Percentiles rank a stretch among this genome's conserved stretches.
These are phyloP conservation scores for Cyclostephanos invisitatus DNA, from an alignment of 108 stramenopile genomes.

Conservation along the genomic window DNA sequence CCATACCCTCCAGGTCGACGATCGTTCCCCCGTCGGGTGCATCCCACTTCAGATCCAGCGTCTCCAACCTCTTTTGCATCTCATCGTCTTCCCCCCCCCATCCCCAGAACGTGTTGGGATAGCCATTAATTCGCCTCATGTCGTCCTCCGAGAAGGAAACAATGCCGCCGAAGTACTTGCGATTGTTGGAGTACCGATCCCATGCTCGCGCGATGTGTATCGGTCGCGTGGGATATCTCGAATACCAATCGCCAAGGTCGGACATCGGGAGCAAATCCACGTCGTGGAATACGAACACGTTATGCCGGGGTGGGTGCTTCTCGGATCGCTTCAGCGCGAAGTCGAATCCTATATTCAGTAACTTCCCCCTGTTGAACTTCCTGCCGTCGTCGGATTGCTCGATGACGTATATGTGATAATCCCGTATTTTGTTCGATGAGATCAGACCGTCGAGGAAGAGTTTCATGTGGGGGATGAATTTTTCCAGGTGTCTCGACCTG, in stretches of 20 bases:
- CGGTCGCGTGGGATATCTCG: conserved; percentile 78
- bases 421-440: conserved; percentile 43
- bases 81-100: conserved; percentile 99
- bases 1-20: conserved; percentile 82
- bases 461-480: conserved; percentile 94
- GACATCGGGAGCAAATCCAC: conserved; percentile 94
- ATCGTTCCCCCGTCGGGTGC: conserved; percentile 57
- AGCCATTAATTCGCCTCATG: conserved; percentile 95
- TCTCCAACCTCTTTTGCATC: conserved; percentile 86
- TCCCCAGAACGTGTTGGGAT: conserved; percentile 98
- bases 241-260: conserved; percentile 80
- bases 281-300: conserved; percentile 97
- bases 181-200: conserved; percentile 96
- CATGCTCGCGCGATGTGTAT: conserved; percentile 97
- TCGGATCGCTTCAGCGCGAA: conserved; percentile 63
- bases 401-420: conserved; percentile 94
- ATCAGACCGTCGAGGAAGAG: conserved; percentile 63
- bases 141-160: conserved; percentile 82
- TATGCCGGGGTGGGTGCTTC: conserved; percentile 54
- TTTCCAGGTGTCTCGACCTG: conserved; percentile 80
- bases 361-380: conserved; percentile 99
- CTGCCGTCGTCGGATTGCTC: conserved; percentile 95
- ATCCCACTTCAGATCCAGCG: conserved; percentile 69
- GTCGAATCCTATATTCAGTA: conserved; percentile 98
- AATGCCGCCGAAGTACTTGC: conserved; percentile 97